Conservation (phyloP, 208 protist genomes). For the Trypanosoma conorhini region DNA sequence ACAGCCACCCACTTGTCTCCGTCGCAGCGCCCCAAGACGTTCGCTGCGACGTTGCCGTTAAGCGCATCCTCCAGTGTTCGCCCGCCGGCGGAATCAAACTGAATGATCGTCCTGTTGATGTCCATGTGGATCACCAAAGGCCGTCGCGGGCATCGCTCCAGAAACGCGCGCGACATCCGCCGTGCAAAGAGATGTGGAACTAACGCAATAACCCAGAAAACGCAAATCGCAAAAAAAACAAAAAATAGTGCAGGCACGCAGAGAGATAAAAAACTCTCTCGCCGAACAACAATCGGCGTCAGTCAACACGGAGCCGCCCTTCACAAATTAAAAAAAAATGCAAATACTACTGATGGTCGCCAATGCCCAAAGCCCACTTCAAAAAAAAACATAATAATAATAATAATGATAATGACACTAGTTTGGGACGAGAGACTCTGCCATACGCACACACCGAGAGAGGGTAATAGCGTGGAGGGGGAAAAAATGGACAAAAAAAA, state of each 20-base stretch:
- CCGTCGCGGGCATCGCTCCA: conserved; percentile 51
- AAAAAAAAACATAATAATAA: background rate
- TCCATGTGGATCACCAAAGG: conserved; percentile 90
- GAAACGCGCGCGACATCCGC: conserved; percentile 54
- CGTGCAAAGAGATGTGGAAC: background rate
- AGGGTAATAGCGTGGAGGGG: no score
- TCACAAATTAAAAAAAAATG: background rate
- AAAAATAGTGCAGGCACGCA: background rate
- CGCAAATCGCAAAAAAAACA: conserved; percentile 1
- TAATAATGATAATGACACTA: no score
- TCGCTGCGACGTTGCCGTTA: conserved; percentile 85
- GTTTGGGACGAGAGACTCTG: no score
- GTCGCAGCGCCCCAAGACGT: conserved; percentile 62
- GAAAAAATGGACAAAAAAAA: background rate
- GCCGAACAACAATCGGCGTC: background rate
- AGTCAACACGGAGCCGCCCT: background rate
- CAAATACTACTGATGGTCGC: background rate
- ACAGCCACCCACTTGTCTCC: conserved; percentile 44
- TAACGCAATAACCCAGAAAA: background rate
- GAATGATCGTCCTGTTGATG: conserved; percentile 92
- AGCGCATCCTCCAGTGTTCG: conserved; percentile 80
- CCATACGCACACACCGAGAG: no score
- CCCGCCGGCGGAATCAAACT: conserved; percentile 75
- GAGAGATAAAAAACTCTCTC: background rate
- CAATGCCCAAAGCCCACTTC: no score